Evolutionary conservation across 2,329 filamentous ascomycete species (phyloP), one percentile per base, ranked within the genome.

Genomic region (Talaromyces sp.): DNA sequence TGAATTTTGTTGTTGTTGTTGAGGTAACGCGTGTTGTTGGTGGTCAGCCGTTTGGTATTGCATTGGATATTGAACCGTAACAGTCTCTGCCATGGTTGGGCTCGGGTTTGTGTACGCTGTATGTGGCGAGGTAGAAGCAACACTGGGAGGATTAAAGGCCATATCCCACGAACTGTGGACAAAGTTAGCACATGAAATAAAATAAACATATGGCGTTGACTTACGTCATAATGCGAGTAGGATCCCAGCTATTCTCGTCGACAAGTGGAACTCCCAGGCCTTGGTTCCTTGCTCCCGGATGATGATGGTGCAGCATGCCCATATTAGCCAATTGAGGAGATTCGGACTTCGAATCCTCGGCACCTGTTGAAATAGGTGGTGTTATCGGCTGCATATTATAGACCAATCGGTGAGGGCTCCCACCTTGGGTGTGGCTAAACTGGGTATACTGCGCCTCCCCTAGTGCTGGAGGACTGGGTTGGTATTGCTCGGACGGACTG

Each of bases 161-260:
- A 89, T 88, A 75, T 96, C 92, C 92, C 93, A 97, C 80, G 96
- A 91, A 75, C 92, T 96, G 64, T 9, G 55, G 10, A 55, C 27
- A 56, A 12, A 9, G 63, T 79, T 66, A 75, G 67, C 58, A 56
- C 61, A 68, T 63, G 12, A 52, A 55, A 24, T 27, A 21, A 12
- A 51, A 50, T 24, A 31, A 26, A 57, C 9, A 6, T 27, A 29
- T 10, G 26, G 19, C 12, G 55, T 32, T 31, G 35, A 84, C 90
- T 82, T 84, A 96, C 91, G 93, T 90, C 82, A 96, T 93, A 66
- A 96, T 91, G 61, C 88, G 85, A 32, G 89, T 85, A 26, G 92
- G 92, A 69, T 96, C 95, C 92, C 92, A 96, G 83, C 81, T 75
- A 54, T 85, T 82, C 62, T 89, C 88, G 65, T 85, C 79, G 69